Evolutionary conservation across 805 yeast genomes (phyloP).

Genomic region (Pichia membranifaciens): DNA sequence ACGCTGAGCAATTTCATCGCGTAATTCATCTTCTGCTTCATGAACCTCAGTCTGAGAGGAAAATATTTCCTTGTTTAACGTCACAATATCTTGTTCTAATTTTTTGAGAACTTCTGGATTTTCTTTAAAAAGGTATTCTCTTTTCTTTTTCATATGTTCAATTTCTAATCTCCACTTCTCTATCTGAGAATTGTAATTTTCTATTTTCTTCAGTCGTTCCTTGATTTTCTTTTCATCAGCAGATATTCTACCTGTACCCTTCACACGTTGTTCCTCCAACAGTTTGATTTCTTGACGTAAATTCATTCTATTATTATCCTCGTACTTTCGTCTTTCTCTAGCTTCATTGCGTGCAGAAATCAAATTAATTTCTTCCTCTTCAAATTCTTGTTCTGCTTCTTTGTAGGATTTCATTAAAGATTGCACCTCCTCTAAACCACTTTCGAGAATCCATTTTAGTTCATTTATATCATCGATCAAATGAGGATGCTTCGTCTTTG

Average conservation of each 20-base stretch:
- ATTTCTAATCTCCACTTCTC: slow-evolving; percentile 30
- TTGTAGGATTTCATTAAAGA: slow-evolving; percentile 30
- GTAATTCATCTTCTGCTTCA: slow-evolving; percentile 30
- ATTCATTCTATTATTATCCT: slow-evolving; percentile 36
- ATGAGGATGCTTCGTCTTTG: slow-evolving; percentile 21
- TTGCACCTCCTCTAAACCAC: slow-evolving; percentile 37
- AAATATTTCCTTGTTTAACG: slow-evolving; percentile 25
- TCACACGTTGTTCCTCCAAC: slow-evolving; percentile 37
- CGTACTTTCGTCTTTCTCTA: slow-evolving; percentile 35
- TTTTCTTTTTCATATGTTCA: slow-evolving; percentile 21
- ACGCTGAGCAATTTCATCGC: slow-evolving; percentile 23
- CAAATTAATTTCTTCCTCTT: slow-evolving; percentile 34
- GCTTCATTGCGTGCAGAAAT: slow-evolving; percentile 33
- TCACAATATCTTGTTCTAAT: slow-evolving; percentile 20
- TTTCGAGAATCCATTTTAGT: slow-evolving; percentile 36
- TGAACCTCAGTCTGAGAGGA: slow-evolving; percentile 25
- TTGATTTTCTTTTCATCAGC: slow-evolving; percentile 29
- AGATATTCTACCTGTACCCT: slow-evolving; percentile 31
- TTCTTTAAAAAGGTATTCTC: slow-evolving; percentile 5
- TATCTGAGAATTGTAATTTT: slow-evolving; percentile 31
- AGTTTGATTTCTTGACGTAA: slow-evolving; percentile 37
- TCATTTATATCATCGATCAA: slow-evolving; percentile 38
- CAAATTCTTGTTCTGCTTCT: slow-evolving; percentile 31
- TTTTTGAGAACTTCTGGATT: slow-evolving; percentile 19
- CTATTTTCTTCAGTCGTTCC: slow-evolving; percentile 27